These are phyloP conservation scores for Acidomyces sp. DNA, from an alignment of 495 filamentous ascomycete species.

Conservation along the genomic window DNA sequence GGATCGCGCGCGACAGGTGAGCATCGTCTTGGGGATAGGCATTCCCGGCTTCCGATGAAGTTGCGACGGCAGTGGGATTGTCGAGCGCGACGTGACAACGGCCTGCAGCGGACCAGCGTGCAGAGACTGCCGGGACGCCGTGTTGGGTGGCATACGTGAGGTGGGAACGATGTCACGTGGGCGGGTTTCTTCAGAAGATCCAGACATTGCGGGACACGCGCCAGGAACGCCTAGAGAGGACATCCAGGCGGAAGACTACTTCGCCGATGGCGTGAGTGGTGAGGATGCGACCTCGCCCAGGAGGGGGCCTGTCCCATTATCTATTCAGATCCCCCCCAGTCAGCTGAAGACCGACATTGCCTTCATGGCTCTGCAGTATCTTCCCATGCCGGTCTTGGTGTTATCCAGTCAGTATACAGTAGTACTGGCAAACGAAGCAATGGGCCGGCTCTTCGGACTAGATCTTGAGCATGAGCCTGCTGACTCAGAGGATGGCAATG, in stretches of 20 bases:
- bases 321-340: slow-evolving; percentile 14
- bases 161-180: slow-evolving; percentile 3
- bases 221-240: neutral
- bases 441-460: slow-evolving; percentile 48
- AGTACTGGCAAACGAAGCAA: slow-evolving; percentile 56
- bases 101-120: too few relatives aligned
- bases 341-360: slow-evolving; percentile 30
- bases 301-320: slow-evolving; percentile 3
- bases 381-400: slow-evolving; percentile 54
- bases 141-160: too few relatives aligned
- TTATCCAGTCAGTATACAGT: slow-evolving; percentile 49
- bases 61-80: too few relatives aligned
- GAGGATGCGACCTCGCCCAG: slow-evolving; percentile 1
- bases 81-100: too few relatives aligned
- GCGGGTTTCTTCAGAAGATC: slow-evolving; percentile 14
- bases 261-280: slow-evolving; percentile 7
- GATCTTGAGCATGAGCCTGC: slow-evolving; percentile 12
- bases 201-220: neutral
- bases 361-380: slow-evolving; percentile 50
- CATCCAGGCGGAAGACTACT: slow-evolving; percentile 12
- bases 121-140: too few relatives aligned
- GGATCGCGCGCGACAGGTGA: too few relatives aligned
- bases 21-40: too few relatives aligned
- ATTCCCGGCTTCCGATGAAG: too few relatives aligned
- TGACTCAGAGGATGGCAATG: slow-evolving; percentile 23